Evolutionary conservation across 306 rosid genomes (phyloP).

Genomic region (Cicer cuneatum): DNA sequence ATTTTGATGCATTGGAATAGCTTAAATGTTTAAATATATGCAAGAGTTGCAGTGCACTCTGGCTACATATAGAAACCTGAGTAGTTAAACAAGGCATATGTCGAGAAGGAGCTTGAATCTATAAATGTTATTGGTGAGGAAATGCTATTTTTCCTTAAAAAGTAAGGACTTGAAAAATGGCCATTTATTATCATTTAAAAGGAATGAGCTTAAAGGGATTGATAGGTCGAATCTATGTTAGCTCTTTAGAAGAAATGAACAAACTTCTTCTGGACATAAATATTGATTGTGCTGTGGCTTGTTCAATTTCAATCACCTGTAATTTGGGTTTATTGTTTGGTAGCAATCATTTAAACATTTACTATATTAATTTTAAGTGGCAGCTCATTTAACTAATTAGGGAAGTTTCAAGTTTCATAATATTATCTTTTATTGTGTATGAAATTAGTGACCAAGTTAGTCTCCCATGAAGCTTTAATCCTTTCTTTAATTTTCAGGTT

Average conservation of each 20-base stretch:
- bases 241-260: constrained; percentile 1
- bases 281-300: background rate
- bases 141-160: constrained; percentile 13
- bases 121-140: constrained; percentile 26
- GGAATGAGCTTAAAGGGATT: constrained; percentile 6
- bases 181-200: background rate
- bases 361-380: background rate
- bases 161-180: constrained; percentile 8
- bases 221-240: constrained; percentile 1
- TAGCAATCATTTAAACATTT: background rate
- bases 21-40: constrained; percentile 10
- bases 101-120: constrained; percentile 25
- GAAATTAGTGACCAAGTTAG: background rate
- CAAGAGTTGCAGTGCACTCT: constrained; percentile 21
- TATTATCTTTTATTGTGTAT: background rate
- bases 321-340: constrained; percentile 23
- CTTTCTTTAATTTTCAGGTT: background rate
- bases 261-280: constrained; percentile 13
- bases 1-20: constrained; percentile 7
- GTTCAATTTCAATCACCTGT: background rate
- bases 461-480: constrained; percentile 24
- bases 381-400: background rate
- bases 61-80: constrained; percentile 16
- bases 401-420: background rate
- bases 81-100: background rate